Percentiles rank a stretch among this genome's conserved stretches.
Evolutionary conservation across 2,329 filamentous ascomycete genomes (phyloP).

Genomic region (Alternaria incomplexa): DNA sequence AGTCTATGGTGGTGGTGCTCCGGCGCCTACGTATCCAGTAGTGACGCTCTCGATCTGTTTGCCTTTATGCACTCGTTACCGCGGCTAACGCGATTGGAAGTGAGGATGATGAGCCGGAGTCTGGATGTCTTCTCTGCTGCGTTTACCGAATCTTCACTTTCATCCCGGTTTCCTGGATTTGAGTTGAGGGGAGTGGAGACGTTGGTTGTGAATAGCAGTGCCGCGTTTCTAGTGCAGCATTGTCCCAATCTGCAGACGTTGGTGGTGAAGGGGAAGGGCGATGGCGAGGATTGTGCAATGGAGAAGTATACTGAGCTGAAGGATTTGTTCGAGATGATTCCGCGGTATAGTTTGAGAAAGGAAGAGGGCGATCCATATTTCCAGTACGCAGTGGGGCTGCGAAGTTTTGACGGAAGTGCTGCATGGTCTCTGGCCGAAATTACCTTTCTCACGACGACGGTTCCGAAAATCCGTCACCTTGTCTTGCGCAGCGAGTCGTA

Average conservation of each 20-base stretch:
- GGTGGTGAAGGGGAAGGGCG: conserved; percentile 4
- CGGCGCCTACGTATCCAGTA: conserved; percentile 17
- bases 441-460: conserved; percentile 1
- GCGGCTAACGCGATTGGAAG: conserved; percentile 11
- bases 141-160: neutral
- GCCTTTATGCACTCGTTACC: conserved; percentile 7
- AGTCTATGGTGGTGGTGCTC: conserved; percentile 27
- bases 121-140: conserved; percentile 21
- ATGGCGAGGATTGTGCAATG: conserved; percentile 16
- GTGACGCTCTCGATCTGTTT: conserved; percentile 21
- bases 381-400: neutral
- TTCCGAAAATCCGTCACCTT: conserved; percentile 14
- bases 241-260: neutral
- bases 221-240: neutral
- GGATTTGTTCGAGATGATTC: conserved; percentile 4
- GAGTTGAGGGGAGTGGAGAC: neutral
- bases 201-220: neutral
- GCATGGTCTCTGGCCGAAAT: conserved; percentile 20
- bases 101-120: conserved; percentile 27
- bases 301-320: conserved; percentile 17
- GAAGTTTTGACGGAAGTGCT: conserved; percentile 16
- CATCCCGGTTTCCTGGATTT: neutral
- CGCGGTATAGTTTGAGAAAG: neutral
- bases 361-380: neutral
- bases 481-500: conserved; percentile 20